A percentile compares a stretch with the other conserved stretches of the same genome.
Conservation (phyloP, 2,329 filamentous ascomycete species). For the Lasiodiplodia sp. region DNA sequence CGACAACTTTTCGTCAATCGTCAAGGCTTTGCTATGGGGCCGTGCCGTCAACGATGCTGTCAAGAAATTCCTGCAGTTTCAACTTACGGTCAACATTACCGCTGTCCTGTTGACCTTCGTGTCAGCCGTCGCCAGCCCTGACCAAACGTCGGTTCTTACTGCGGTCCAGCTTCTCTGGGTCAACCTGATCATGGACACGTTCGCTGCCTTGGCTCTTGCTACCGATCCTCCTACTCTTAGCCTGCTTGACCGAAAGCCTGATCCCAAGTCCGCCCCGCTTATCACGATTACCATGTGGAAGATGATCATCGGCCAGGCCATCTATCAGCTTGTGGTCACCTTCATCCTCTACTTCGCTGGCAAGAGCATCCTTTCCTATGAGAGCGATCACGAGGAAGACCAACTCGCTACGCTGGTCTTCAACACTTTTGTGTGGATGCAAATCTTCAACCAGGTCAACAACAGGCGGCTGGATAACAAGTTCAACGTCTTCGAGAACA, state of each 20-base stretch:
- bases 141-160: slow-evolving; percentile 77
- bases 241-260: slow-evolving; percentile 80
- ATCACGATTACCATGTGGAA: slow-evolving; percentile 83
- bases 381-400: slow-evolving; percentile 54
- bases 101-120: slow-evolving; percentile 83
- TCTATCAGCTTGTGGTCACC: slow-evolving; percentile 77
- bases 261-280: slow-evolving; percentile 79
- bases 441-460: slow-evolving; percentile 98
- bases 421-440: slow-evolving; percentile 99
- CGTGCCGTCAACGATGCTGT: slow-evolving; percentile 52
- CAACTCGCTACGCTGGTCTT: slow-evolving; percentile 82
- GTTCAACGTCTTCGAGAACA: slow-evolving; percentile 94
- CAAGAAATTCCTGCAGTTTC: slow-evolving; percentile 78
- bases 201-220: slow-evolving; percentile 87
- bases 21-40: slow-evolving; percentile 51
- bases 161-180: slow-evolving; percentile 92
- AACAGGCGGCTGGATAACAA: slow-evolving; percentile 93
- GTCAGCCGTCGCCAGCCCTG: slow-evolving; percentile 77
- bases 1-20: slow-evolving; percentile 52
- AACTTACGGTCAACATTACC: slow-evolving; percentile 82
- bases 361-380: slow-evolving; percentile 65
- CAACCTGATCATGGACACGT: slow-evolving; percentile 88
- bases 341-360: slow-evolving; percentile 76
- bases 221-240: slow-evolving; percentile 83
- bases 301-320: slow-evolving; percentile 78